A percentile compares a stretch with the other conserved stretches of the same genome.
Conservation (phyloP, 2,329 filamentous ascomycete species). For the Neofusicoccum kwambonambiense region DNA sequence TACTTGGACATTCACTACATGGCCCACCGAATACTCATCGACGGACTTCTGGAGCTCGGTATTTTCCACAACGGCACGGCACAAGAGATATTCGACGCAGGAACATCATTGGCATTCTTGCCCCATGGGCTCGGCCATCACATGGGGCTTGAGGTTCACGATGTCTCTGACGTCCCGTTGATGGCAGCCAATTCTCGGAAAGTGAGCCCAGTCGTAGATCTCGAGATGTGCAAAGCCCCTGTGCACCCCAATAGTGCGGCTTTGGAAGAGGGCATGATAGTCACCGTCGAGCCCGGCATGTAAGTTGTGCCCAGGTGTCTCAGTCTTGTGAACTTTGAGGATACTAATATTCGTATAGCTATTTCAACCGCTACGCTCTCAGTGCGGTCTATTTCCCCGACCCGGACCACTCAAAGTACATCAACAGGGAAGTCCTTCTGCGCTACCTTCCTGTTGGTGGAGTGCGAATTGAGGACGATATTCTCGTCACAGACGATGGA, state of each 20-base stretch:
- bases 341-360: conserved; percentile 55
- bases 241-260: conserved; percentile 33
- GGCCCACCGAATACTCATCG: conserved; percentile 70
- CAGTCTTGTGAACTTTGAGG: background rate
- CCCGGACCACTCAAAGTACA: conserved; percentile 70
- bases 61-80: conserved; percentile 64
- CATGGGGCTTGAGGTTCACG: conserved; percentile 89
- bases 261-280: conserved; percentile 55
- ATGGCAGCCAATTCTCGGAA: conserved; percentile 17
- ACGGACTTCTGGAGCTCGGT: conserved; percentile 68
- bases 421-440: conserved; percentile 70
- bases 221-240: conserved; percentile 31
- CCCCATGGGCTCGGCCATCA: conserved; percentile 91
- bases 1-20: conserved; percentile 72
- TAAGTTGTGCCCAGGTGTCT: conserved; percentile 19
- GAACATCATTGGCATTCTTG: conserved; percentile 87
- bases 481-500: conserved; percentile 68
- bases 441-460: conserved; percentile 82
- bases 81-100: conserved; percentile 71
- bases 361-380: conserved; percentile 90
- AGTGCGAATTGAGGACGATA: conserved; percentile 71
- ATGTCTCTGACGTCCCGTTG: conserved; percentile 41
- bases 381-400: conserved; percentile 70
- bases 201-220: conserved; percentile 35
- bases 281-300: conserved; percentile 57